Evolutionary conservation across 257 asterid species (phyloP).

Genomic region (Agastache rugosa): DNA sequence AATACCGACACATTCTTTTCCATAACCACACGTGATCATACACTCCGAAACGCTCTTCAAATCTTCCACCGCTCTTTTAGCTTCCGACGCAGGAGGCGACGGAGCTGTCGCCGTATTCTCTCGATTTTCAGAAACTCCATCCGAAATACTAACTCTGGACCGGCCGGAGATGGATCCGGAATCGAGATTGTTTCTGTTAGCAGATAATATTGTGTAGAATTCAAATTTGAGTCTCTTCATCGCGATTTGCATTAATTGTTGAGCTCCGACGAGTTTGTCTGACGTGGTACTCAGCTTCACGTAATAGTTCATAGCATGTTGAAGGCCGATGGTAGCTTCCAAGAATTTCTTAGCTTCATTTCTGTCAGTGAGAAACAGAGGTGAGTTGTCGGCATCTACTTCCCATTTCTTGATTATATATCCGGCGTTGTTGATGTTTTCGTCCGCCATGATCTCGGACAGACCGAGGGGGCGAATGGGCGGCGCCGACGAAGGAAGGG

Average conservation of each 20-base stretch:
- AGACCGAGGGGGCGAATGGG: conserved; percentile 40
- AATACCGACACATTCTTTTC: conserved; percentile 61
- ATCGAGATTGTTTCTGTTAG: conserved; percentile 49
- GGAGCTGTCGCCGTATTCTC: conserved; percentile 20
- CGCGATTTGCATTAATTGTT: conserved; percentile 66
- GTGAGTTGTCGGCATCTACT: conserved; percentile 34
- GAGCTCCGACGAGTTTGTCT: conserved; percentile 54
- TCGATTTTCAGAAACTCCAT: conserved; percentile 42
- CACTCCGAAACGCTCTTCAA: conserved; percentile 68
- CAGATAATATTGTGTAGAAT: conserved; percentile 52
- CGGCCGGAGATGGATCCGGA: conserved; percentile 56
- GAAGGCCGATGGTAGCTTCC: conserved; percentile 48
- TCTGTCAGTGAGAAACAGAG: conserved; percentile 46
- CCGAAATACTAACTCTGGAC: conserved; percentile 38
- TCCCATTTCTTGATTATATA: conserved; percentile 53
- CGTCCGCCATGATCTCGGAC: conserved; percentile 60
- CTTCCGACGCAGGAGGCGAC: conserved; percentile 15
- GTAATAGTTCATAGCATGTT: conserved; percentile 57
- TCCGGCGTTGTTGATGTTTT: conserved; percentile 54
- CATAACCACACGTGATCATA: conserved; percentile 73
- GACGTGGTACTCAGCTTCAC: conserved; percentile 48
- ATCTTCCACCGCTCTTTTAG: conserved; percentile 52
- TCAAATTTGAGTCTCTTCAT: conserved; percentile 69
- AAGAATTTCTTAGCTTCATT: conserved; percentile 52
- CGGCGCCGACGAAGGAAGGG: conserved; percentile 38